A percentile compares a stretch with the other conserved stretches of the same genome.
Conservation (phyloP, 1,284 basidiomycete genomes). For the Hortiboletus rubellus region DNA sequence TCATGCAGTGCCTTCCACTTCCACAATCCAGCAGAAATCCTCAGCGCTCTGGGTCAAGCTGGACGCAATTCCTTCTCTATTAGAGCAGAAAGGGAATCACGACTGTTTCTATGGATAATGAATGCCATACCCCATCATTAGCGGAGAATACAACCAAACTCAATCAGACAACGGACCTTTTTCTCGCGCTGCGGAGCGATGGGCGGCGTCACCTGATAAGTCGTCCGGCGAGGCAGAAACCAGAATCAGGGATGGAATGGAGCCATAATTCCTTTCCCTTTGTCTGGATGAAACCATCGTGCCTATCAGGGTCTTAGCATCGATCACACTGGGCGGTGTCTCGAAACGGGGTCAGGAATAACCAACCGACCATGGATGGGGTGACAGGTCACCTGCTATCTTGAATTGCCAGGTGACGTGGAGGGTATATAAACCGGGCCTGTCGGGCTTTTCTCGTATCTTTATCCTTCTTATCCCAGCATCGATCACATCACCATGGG, state of each 20-base stretch:
- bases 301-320: conserved; percentile 19
- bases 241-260: conserved; percentile 4
- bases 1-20: neutral
- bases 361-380: conserved; percentile 1
- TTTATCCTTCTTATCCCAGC: neutral
- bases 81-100: neutral
- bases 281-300: conserved; percentile 9
- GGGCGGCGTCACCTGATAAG: neutral
- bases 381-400: neutral
- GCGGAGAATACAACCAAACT: neutral
- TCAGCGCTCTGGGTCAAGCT: neutral
- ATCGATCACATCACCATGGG: conserved; percentile 19
- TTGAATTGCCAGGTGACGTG: conserved; percentile 12
- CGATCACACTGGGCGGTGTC: conserved; percentile 15
- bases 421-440: conserved; percentile 20
- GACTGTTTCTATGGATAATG: neutral
- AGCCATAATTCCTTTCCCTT: neutral
- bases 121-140: neutral
- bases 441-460: neutral
- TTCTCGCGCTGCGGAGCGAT: neutral
- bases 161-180: neutral
- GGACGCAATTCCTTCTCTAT: neutral
- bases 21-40: conserved; percentile 3
- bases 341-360: conserved; percentile 16
- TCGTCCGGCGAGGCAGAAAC: neutral